Conservation (phyloP, 345 rosid species). For the Pistacia atlantica region DNA sequence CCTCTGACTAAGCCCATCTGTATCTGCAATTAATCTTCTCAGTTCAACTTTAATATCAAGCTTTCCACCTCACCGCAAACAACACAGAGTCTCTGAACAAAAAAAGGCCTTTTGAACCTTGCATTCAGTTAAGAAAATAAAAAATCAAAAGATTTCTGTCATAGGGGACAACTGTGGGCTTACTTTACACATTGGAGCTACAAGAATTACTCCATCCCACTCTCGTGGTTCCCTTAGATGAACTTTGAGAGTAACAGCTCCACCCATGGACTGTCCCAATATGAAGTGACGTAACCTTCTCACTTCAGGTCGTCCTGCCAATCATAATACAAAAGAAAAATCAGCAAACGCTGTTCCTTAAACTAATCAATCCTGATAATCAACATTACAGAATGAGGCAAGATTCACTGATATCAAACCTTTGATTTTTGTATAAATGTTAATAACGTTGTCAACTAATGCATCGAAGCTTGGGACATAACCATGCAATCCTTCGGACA, state of each 20-base stretch:
- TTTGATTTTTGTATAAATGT: slow-evolving; percentile 72
- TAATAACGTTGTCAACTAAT: slow-evolving; percentile 69
- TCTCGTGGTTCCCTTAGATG: slow-evolving; percentile 74
- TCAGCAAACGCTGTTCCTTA: neutral
- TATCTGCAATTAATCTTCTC: neutral
- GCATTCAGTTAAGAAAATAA: neutral
- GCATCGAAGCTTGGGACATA: slow-evolving; percentile 73
- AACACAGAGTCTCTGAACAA: neutral
- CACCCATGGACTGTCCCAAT: slow-evolving; percentile 97
- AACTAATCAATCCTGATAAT: too few species aligned
- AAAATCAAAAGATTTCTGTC: slow-evolving; percentile 4
- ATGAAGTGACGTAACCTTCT: slow-evolving; percentile 72
- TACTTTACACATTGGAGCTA: slow-evolving; percentile 98
- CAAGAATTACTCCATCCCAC: slow-evolving; percentile 92
- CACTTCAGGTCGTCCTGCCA: slow-evolving; percentile 67
- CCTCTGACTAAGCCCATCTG: neutral
- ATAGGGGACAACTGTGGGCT: slow-evolving; percentile 19
- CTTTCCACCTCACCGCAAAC: neutral
- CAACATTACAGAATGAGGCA: too few species aligned
- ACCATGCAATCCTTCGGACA: slow-evolving; percentile 93
- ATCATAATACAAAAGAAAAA: slow-evolving; percentile 12
- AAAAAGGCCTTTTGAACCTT: neutral
- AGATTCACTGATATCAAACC: slow-evolving; percentile 36
- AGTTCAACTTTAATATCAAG: neutral
- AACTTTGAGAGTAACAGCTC: slow-evolving; percentile 83